A percentile compares a stretch with the other conserved stretches of the same genome.
Evolutionary conservation across 2,329 filamentous ascomycete species (phyloP).

Genomic region (Chrysosphaeria jannelii): DNA sequence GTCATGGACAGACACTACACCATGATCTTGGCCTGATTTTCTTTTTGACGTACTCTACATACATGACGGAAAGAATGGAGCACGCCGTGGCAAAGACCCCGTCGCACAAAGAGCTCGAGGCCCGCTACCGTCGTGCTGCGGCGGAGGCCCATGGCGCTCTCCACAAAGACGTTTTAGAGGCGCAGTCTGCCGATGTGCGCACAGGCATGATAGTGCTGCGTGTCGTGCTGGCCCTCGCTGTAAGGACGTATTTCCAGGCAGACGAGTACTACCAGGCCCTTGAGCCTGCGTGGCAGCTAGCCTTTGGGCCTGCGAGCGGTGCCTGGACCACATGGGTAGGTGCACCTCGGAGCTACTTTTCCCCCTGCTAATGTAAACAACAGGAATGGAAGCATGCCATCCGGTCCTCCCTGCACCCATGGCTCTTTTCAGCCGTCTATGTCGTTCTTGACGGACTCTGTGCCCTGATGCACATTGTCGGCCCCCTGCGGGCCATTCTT

Average conservation of each 20-base stretch:
- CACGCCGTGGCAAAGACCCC: constrained; percentile 2
- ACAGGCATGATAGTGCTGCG: constrained; percentile 32
- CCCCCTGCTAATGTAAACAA: neutral
- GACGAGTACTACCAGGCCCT: constrained; percentile 94
- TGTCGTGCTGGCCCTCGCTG: constrained; percentile 45
- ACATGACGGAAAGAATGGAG: neutral
- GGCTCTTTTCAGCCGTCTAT: constrained; percentile 55
- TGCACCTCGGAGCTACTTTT: constrained; percentile 2
- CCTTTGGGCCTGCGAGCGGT: constrained; percentile 46
- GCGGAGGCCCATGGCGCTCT: constrained; percentile 2
- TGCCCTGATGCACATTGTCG: constrained; percentile 20
- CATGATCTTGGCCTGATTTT: too few species aligned
- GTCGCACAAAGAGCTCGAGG: constrained; percentile 2
- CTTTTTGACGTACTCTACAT: neutral
- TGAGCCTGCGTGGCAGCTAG: constrained; percentile 75
- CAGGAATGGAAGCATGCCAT: constrained; percentile 65
- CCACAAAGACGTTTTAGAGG: constrained; percentile 7
- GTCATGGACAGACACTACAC: too few species aligned
- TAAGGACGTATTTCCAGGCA: constrained; percentile 86
- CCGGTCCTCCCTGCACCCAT: constrained; percentile 74
- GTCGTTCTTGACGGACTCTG: constrained; percentile 22
- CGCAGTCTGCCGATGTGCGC: constrained; percentile 10
- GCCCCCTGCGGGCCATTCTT: constrained; percentile 27
- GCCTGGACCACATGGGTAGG: constrained; percentile 92
- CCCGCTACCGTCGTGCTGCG: constrained; percentile 2